Evolutionary conservation across 352 stramenopile genomes (phyloP), one percentile per base, ranked within the genome.

Genomic region (Pythium phragmiticola): DNA sequence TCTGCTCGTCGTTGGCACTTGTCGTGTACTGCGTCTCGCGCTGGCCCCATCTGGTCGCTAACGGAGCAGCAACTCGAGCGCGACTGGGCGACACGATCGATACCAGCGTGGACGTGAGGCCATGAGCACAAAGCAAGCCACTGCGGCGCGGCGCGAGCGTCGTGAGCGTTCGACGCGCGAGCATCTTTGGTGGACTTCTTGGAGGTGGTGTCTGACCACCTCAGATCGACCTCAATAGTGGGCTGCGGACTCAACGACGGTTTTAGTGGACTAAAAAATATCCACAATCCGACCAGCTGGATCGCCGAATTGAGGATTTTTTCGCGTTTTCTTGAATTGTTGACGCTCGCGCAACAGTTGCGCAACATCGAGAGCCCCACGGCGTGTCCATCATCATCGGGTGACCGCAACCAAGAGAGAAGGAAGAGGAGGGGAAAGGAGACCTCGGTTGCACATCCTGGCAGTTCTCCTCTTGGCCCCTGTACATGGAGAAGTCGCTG

Each of bases 1-100:
- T 46, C 39, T 45, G 16, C 16, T 49, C 45, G 17, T 61, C 49
- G 14, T 43, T 17, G 19, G 51, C 57, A 21, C 58, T 61, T 34
- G 56, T 70, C 42, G 56, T 54, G 58, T 63, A 63, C 57, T 50
- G 51, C 4, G 53, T 71, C 46, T 46, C 45, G 16, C 45, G 39
- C 30, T 43, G 23, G 14, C 37, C 41, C 16, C 42, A 48, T 39
- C 19, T 45, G 28, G 1, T 4, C 17, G 16, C 17, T n/a, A 53
- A 17, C 14, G 55, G 45, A 48, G 55, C 37, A 3, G 19, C 17
- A 7, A 45, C 55, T 7, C 48, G 62, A 14, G 13, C 30, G 17
- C 9, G 36, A 17, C 26, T 33, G 13, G 57, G 13, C n/a, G 28
- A 14, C 1, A 21, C 21, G 37, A 26, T 23, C 7, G n/a, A 36